Conservation (phyloP, 805 yeast genomes). For the Sungouiozyma ichnusensis region DNA sequence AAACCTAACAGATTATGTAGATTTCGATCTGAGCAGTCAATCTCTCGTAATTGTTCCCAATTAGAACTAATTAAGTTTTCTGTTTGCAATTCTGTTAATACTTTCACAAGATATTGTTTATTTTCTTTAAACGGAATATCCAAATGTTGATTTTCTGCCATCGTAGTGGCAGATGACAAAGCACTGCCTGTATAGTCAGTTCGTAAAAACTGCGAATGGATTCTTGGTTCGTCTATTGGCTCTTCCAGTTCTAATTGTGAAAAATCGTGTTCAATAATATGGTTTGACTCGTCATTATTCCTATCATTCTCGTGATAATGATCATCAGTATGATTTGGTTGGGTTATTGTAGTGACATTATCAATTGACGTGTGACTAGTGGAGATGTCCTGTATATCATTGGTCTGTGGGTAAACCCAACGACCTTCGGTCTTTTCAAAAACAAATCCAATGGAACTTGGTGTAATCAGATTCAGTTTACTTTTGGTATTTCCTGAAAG, state of each 20-base stretch:
- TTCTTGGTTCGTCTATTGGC: background rate
- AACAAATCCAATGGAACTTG: conserved; percentile 7
- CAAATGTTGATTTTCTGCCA: conserved; percentile 8
- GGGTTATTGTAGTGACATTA: background rate
- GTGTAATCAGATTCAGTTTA: conserved; percentile 7
- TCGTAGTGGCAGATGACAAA: conserved; percentile 9
- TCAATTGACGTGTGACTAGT: conserved; percentile 3
- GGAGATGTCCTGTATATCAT: conserved; percentile 7
- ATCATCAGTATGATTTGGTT: background rate
- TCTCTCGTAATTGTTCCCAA: conserved; percentile 9
- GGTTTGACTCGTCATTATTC: background rate
- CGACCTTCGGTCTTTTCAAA: conserved; percentile 6
- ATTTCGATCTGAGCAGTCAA: conserved; percentile 7
- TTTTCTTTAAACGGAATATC: conserved; percentile 17
- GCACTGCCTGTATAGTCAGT: background rate
- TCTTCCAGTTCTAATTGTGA: background rate
- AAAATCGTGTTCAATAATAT: background rate
- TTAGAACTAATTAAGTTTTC: conserved; percentile 1
- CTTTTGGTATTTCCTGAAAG: background rate
- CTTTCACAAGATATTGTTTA: conserved; percentile 16
- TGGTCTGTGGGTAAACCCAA: conserved; percentile 7
- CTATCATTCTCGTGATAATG: background rate
- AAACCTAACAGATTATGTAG: conserved; percentile 15
- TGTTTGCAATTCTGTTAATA: conserved; percentile 14
- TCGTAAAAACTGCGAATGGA: background rate